Evolutionary conservation across 73 alveolate species (phyloP), one percentile per base, ranked within the genome.

Genomic region (Paraurostyla sp.): DNA sequence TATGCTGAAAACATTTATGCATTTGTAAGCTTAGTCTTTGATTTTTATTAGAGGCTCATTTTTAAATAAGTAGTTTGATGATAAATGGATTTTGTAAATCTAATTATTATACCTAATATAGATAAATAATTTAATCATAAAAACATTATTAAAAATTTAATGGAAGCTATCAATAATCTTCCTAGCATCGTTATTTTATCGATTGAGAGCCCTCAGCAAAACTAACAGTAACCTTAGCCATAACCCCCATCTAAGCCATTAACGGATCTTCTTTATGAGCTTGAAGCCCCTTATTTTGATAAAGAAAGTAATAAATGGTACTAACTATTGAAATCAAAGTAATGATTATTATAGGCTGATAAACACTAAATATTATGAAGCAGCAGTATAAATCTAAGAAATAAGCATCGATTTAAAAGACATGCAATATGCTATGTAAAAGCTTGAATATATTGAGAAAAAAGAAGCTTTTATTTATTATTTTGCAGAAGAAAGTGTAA

Each of bases 391-490:
- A 54, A 36, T 78, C 33, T 32, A 78, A 9, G 78, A 50, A 45
- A 36, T 78, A 4, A 35, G 15, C 18, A 78, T 78, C 27, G 89
- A 50, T 52, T 54, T 52, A 38, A 43, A 51, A 41, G 30, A 54
- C 20, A 13, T 50, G 33, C 41, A 33, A 22, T 51, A 50, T 16
- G 49, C 78, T 29, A 9, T 52, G 32, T 4, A 78, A 38, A 78
- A 54, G 35, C 22, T 78, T 18, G 43, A 78, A 11, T 11, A 36
- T 40, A 18, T 78, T 51, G 71, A 78, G 63, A 78, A 78, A 38
- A 78, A 78, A 52, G 89, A 78, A 32, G 89, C 89, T 7, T 40
- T 78, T n/a, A 78, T 78, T 20, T 78, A 51, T 52, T 54, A 51
- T 22, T 51, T 78, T 35, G n/a, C 32, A 25, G 6, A 38, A 13